These are phyloP conservation scores for Colletotrichum sp. DNA, from an alignment of 2,329 filamentous ascomycete genomes.

Conservation along the genomic window DNA sequence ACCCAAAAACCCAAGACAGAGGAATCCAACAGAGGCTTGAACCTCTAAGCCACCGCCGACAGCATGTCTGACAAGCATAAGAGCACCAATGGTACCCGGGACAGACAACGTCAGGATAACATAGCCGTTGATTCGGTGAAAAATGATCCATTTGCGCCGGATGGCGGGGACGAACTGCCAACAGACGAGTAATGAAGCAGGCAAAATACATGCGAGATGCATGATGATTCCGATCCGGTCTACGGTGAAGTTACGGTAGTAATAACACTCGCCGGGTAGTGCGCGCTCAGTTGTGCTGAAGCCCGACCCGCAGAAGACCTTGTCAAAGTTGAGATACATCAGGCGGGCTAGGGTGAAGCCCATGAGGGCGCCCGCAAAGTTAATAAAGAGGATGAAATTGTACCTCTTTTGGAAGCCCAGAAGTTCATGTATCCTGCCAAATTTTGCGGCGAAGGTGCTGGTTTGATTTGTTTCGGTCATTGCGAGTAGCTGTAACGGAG, in stretches of 20 bases:
- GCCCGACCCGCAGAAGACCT: conserved; percentile 28
- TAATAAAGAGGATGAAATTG: conserved; percentile 23
- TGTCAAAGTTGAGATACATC: conserved; percentile 49
- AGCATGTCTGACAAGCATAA: conserved; percentile 54
- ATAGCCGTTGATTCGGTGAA: conserved; percentile 66
- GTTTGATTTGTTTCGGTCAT: neutral
- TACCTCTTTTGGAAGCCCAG: neutral
- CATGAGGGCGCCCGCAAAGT: conserved; percentile 45
- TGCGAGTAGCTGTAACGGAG: neutral
- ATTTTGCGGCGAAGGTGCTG: neutral
- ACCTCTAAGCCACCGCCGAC: conserved; percentile 57
- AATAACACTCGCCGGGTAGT: conserved; percentile 46
- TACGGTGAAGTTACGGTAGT: conserved; percentile 29
- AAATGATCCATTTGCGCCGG: conserved; percentile 48
- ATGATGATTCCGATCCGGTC: conserved; percentile 45
- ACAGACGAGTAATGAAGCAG: conserved; percentile 43
- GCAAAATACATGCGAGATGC: conserved; percentile 47
- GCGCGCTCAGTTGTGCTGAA: conserved; percentile 5
- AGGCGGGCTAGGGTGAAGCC: conserved; percentile 53
- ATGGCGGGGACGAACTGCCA: conserved; percentile 52
- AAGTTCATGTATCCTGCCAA: neutral
- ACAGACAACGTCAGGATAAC: conserved; percentile 50
- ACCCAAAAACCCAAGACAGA: conserved; percentile 46
- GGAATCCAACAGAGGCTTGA: conserved; percentile 43
- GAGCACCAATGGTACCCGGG: conserved; percentile 46